phyloP scores from a whole-genome alignment of 169 alveolate species.

The Eimeria necatrix region DNA sequence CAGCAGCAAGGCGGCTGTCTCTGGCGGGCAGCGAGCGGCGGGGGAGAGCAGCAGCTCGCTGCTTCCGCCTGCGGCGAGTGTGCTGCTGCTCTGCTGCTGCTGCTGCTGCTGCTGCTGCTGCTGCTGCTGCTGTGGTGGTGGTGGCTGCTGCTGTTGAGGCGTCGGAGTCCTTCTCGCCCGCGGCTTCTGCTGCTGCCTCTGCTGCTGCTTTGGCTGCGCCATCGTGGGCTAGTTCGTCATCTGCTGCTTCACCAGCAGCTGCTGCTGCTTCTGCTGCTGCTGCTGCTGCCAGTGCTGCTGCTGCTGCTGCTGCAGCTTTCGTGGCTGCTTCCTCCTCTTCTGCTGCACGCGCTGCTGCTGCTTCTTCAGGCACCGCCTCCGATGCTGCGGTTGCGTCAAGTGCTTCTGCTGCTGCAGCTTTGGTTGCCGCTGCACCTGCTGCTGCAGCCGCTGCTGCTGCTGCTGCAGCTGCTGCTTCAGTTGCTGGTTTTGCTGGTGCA shows the following conservation, averaged over 20 bases:
- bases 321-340: neutral
- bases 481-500: neutral
- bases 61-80: neutral
- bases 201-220: no score
- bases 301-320: neutral
- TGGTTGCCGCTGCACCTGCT: neutral
- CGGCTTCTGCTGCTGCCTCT: neutral
- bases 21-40: neutral
- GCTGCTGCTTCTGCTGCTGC: neutral
- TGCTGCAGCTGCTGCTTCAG: neutral
- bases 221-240: no score
- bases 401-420: neutral
- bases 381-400: no score
- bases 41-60: neutral
- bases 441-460: neutral
- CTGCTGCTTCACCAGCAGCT: no score
- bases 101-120: neutral
- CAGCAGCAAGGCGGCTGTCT: constrained; percentile 25
- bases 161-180: neutral
- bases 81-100: constrained; percentile 2
- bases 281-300: neutral
- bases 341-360: neutral
- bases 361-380: no score
- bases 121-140: no score
- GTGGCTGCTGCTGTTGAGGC: neutral